These are phyloP conservation scores for Russula compacta DNA, from an alignment of 768 basidiomycete genomes.

Conservation along the genomic window DNA sequence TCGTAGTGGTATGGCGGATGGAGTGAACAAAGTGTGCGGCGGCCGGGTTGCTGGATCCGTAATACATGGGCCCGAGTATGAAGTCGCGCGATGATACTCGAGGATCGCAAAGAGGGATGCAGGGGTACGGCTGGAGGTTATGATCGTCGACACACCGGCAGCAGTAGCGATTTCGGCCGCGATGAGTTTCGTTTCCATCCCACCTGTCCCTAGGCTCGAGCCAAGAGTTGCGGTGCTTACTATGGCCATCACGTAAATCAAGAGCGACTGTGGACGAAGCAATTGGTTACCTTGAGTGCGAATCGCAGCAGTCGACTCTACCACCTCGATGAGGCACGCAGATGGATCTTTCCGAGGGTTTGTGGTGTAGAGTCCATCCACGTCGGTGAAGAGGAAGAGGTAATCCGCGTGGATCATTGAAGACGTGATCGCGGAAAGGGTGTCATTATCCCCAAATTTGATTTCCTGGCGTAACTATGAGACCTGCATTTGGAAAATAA, in stretches of 20 bases:
- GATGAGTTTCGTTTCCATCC: constrained; percentile 99
- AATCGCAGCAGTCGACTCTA: constrained; percentile 74
- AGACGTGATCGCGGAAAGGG: constrained; percentile 91
- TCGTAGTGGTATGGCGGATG: constrained; percentile 58
- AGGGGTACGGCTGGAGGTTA: constrained; percentile 76
- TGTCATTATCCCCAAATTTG: constrained; percentile 99
- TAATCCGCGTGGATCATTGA: constrained; percentile 98
- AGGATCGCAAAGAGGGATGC: constrained; percentile 73
- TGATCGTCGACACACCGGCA: constrained; percentile 88
- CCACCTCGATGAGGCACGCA: constrained; percentile 73
- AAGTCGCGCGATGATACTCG: constrained; percentile 45
- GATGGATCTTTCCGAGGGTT: constrained; percentile 88
- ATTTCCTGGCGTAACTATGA: constrained; percentile 64
- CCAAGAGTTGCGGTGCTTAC: constrained; percentile 92
- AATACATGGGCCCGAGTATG: constrained; percentile 15
- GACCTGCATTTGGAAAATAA: not conserved
- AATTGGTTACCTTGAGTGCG: constrained; percentile 58
- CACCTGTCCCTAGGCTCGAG: constrained; percentile 90
- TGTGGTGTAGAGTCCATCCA: constrained; percentile 89
- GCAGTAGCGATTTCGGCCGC: constrained; percentile 96
- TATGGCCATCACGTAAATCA: constrained; percentile 24
- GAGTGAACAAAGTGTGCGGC: constrained; percentile 82
- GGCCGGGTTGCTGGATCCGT: constrained; percentile 38
- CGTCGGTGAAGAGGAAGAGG: constrained; percentile 92
- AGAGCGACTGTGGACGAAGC: not conserved